A percentile compares a stretch with the other conserved stretches of the same genome.
phyloP scores from a whole-genome alignment of 176 grass and related monocot genomes.

The Rhipidocladum racemiflorum region DNA sequence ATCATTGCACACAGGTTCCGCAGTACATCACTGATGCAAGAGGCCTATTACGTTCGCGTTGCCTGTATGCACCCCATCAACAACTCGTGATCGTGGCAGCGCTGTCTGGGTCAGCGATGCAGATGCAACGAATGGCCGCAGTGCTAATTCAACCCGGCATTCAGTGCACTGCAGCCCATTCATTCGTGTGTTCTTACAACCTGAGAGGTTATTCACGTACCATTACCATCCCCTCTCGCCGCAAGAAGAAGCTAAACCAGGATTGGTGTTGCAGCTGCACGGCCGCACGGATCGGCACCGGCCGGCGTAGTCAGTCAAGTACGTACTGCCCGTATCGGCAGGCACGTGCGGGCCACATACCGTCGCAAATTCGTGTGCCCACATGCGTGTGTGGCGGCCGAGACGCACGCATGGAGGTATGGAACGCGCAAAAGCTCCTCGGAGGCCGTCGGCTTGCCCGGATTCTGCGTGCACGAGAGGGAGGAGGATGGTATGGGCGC shows the following conservation, averaged over 20 bases:
- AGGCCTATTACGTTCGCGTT: neutral
- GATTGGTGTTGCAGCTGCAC: neutral
- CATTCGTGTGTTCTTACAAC: neutral
- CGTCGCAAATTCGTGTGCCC: constrained; percentile 11
- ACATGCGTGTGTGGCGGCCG: constrained; percentile 1
- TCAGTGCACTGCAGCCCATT: neutral
- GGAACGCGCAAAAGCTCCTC: neutral
- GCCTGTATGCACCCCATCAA: neutral
- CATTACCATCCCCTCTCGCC: neutral
- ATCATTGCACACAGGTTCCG: neutral
- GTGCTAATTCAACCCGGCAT: neutral
- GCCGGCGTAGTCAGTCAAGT: neutral
- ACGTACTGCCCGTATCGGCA: constrained; percentile 10
- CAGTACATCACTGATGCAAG: neutral
- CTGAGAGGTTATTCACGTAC: neutral
- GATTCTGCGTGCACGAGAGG: neutral
- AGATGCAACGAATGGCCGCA: neutral
- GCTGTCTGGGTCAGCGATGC: neutral
- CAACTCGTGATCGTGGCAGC: neutral
- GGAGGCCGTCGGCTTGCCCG: neutral
- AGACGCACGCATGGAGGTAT: neutral
- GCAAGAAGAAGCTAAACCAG: neutral
- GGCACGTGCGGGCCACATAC: constrained; percentile 35
- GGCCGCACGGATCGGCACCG: neutral
- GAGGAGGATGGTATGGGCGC: neutral